Evolutionary conservation across 305 asterid genomes (phyloP).

Genomic region (Solanum hybrid): DNA sequence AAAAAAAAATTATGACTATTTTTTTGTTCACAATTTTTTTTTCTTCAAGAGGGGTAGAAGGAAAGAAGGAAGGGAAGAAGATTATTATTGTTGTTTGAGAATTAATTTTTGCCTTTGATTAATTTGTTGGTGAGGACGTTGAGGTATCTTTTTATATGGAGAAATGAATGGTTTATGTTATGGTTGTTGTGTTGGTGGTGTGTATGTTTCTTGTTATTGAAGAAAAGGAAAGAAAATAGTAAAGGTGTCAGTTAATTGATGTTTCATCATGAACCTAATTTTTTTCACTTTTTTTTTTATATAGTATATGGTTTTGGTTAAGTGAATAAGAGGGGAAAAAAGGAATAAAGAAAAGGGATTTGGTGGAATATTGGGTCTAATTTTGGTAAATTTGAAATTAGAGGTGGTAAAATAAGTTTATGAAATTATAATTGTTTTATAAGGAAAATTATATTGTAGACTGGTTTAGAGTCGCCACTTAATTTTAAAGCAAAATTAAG

Average conservation of each 20-base stretch:
- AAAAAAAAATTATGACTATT: background rate
- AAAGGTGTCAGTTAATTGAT: background rate
- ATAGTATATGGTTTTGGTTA: background rate
- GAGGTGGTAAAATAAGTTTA: background rate
- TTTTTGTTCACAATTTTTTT: background rate
- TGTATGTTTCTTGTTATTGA: background rate
- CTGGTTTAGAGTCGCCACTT: too few relatives aligned
- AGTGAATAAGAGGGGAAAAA: background rate
- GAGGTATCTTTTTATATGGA: background rate
- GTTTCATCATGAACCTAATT: background rate
- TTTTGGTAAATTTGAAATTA: background rate
- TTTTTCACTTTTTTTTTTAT: background rate
- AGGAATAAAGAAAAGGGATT: background rate
- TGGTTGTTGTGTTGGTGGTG: background rate
- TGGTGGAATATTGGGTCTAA: background rate
- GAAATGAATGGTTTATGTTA: background rate
- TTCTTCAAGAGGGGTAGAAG: background rate
- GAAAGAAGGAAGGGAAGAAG: background rate
- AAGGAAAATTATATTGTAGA: too few relatives aligned
- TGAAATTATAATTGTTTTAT: background rate
- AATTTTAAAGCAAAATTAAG: too few relatives aligned
- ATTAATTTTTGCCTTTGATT: background rate
- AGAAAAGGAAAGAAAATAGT: background rate
- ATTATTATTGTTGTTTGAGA: background rate
- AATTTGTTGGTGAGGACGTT: slow-evolving; percentile 1